Base-by-base conservation (phyloP, 2,329 filamentous ascomycete genomes). In the Rhinocladiella similis region DNA sequence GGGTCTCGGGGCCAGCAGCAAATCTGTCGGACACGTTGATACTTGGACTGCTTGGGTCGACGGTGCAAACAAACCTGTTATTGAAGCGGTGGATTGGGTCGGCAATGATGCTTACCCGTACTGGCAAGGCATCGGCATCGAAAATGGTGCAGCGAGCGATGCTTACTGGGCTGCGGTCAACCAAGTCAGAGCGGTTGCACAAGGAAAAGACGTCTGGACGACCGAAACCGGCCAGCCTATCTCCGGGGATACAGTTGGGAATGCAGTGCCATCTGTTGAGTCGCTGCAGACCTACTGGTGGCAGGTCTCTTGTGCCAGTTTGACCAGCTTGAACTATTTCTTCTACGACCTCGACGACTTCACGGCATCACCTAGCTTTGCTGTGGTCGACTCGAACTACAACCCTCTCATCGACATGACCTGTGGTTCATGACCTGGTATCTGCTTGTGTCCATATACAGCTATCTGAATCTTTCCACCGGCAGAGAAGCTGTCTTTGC, bases 181-280 rank as follows among this genome's bases (percentile, higher is more conserved):
- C 25, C 66, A 65, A 18, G 71, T 72, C 2, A 64, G 70, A 42
- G 56, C 59, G 5, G 61, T 79, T 42, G 79, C 83, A 33, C 76
- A 80, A 35, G 83, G 82, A 68, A 93, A 91, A 80, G 78, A 83
- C 16, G 82, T 95, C 65, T 94, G 89, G 89, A 82, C 95, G 61
- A 94, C 91, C 25, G 91, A 96, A 80, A 94, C 90, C 14, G 91
- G 91, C 63, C 94, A 89, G 84, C 91, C 91, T 47, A 84, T 91
- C 51, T 84, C 80, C 66, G 91, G 91, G 54, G 75, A 82, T 62
- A 80, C 76, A 1, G 74, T 81, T 60, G 85, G 85, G 64, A 69
- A 82, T 47, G 89, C 84, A 39, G 80, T 87, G 9, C 79, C 91
- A 5, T 85, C 78, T 35, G 61, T 75, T 29, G 75, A 80, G 51